Evolutionary conservation across 768 basidiomycete genomes (phyloP).

Genomic region (Mycena venus): DNA sequence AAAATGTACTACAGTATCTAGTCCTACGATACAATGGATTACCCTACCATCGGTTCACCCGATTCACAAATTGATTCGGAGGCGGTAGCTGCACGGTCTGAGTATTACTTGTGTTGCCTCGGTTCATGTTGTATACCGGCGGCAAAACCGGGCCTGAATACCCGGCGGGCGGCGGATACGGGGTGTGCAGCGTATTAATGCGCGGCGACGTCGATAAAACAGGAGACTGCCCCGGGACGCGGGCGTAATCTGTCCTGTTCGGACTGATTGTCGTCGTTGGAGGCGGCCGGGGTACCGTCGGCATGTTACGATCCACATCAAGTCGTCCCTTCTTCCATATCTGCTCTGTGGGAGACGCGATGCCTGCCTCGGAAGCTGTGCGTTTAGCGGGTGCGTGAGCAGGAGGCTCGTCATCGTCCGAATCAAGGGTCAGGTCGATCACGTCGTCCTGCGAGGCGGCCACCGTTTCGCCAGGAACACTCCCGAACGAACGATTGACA

Average conservation of each 20-base stretch:
- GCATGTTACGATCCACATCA: slow-evolving; percentile 40
- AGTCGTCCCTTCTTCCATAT: slow-evolving; percentile 79
- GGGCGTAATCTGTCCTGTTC: slow-evolving; percentile 18
- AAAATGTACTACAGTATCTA: not conserved
- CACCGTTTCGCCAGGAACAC: slow-evolving; percentile 42
- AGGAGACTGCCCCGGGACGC: not conserved
- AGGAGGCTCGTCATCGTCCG: slow-evolving; percentile 74
- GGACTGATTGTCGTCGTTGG: slow-evolving; percentile 13
- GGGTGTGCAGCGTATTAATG: not conserved
- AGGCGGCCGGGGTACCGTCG: slow-evolving; percentile 1
- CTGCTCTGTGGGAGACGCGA: slow-evolving; percentile 69
- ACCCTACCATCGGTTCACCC: slow-evolving; percentile 24
- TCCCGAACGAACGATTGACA: slow-evolving; percentile 46
- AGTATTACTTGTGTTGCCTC: not conserved
- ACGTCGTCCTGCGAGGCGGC: slow-evolving; percentile 58
- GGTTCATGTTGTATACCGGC: slow-evolving; percentile 11
- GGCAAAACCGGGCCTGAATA: slow-evolving; percentile 18
- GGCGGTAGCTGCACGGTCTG: slow-evolving; percentile 10
- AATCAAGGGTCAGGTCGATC: slow-evolving; percentile 89
- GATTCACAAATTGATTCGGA: slow-evolving; percentile 21
- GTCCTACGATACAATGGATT: not conserved
- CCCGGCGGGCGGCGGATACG: slow-evolving; percentile 10
- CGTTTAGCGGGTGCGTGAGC: slow-evolving; percentile 65
- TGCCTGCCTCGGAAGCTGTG: slow-evolving; percentile 67
- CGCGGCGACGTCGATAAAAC: slow-evolving; percentile 12